Evolutionary conservation across 1,139 yeast species (phyloP).

Genomic region (Pichia sp.): DNA sequence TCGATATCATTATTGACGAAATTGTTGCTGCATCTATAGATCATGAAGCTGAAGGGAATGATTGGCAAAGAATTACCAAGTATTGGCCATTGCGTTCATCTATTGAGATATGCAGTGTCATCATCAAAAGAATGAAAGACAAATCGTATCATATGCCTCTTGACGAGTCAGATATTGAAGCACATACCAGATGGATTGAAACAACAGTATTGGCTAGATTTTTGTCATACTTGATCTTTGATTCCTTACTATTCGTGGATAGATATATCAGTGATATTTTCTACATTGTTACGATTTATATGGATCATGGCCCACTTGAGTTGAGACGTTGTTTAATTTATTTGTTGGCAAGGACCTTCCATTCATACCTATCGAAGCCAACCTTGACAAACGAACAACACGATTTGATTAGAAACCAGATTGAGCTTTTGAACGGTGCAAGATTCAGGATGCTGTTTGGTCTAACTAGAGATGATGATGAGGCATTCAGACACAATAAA

Average conservation of each 20-base stretch:
- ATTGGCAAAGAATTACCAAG: constrained; percentile 61
- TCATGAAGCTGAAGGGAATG: constrained; percentile 66
- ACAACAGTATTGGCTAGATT: constrained; percentile 65
- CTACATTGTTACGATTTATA: constrained; percentile 63
- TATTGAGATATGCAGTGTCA: constrained; percentile 65
- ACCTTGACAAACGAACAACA: constrained; percentile 44
- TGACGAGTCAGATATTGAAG: constrained; percentile 29
- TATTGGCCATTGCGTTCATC: constrained; percentile 66
- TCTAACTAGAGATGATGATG: constrained; percentile 56
- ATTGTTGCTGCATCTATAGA: constrained; percentile 72
- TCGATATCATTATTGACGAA: constrained; percentile 63
- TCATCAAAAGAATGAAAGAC: constrained; percentile 41
- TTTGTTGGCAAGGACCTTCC: constrained; percentile 64
- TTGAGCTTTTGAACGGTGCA: constrained; percentile 63
- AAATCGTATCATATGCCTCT: constrained; percentile 25
- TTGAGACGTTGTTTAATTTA: constrained; percentile 66
- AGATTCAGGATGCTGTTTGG: constrained; percentile 77
- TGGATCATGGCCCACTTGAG: constrained; percentile 70
- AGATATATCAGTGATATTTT: constrained; percentile 70
- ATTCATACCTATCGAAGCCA: constrained; percentile 63
- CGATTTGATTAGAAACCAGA: constrained; percentile 46
- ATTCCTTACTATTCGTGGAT: constrained; percentile 61
- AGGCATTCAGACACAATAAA: neutral
- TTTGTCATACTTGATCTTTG: constrained; percentile 67
- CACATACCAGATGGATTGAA: constrained; percentile 64